Evolutionary conservation across 352 stramenopile genomes (phyloP), one percentile per base, ranked within the genome.

Genomic region (Globisporangium alternatum): DNA sequence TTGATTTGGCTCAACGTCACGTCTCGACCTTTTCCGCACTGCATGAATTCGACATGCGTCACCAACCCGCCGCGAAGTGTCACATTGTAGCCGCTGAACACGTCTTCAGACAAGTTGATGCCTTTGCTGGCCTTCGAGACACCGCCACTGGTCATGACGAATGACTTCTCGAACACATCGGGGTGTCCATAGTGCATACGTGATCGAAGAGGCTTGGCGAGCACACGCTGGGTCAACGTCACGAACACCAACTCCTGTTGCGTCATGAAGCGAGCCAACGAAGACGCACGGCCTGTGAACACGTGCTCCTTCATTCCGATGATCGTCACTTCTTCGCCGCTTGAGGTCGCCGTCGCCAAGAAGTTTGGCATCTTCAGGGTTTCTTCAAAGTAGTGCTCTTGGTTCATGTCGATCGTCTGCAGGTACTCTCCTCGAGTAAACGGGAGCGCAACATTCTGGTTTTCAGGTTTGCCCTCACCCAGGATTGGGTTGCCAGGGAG

Each of bases 391-490:
- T 95, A 95, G 56, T 95, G 85, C 51, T 96, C 88, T 66, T 96
- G 88, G 68, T 96, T 96, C 88, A 95, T 95, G 75, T 96, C 88
- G 58, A 96, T 96, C 8, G 86, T 95, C 64, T 96, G 88, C 30
- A 96, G 49, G 62, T 91, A 95, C 64, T 96, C 88, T 28, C 88
- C 88, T 28, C 86, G 77, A 8, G 88, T 95, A 60, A 96, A 96
- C 4, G 84, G 81, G 13, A 96, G 68, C 13, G 88, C 88, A 22
- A 95, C 83, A 59, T 96, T 96, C 65, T 96, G 88, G 67, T 96
- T 96, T 57, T 95, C 86, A 0, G 86, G 86, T 39, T 96, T 96
- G 52, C 86, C 88, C 61, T 96, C 86, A 54, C 88, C 88, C 39
- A 96, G 66, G 45, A 96, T 93, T 33, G 88, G 88, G 57, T 96